phyloP scores from a whole-genome alignment of 805 yeast genomes.

The Zygoascus ofunaensis region DNA sequence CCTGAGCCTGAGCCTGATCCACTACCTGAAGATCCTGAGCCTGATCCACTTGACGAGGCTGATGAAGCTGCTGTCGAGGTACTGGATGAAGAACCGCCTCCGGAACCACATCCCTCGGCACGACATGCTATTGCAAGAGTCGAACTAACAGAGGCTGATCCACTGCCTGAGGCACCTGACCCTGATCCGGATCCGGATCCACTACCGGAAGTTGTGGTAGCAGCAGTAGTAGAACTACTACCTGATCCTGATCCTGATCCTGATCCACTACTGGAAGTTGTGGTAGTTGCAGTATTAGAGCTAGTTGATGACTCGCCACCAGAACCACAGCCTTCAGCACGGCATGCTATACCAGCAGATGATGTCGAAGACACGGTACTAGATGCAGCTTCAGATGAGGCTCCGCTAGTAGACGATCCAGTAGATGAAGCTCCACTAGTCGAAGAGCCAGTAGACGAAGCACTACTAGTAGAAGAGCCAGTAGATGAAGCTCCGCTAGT shows the following conservation, averaged over 20 bases:
- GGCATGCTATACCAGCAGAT: not conserved
- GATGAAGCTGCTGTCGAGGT: no score
- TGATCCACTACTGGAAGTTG: not conserved
- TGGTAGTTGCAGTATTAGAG: not conserved
- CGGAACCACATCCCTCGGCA: not conserved
- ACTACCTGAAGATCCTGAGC: no score
- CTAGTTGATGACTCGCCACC: not conserved
- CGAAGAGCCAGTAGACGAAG: not conserved
- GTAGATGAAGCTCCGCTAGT: not conserved
- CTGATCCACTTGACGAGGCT: not conserved
- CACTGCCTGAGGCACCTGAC: constrained; percentile 2
- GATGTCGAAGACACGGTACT: not conserved
- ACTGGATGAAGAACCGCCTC: not conserved
- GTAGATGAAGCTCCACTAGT: not conserved
- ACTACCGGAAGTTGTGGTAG: constrained; percentile 2
- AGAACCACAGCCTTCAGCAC: not conserved
- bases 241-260: constrained; percentile 2
- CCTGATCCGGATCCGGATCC: not conserved
- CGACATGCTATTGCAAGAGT: not conserved
- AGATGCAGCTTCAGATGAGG: not conserved
- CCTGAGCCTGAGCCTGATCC: constrained; percentile 1
- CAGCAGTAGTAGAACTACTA: constrained; percentile 5
- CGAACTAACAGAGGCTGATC: not conserved
- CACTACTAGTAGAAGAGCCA: constrained; percentile 3
- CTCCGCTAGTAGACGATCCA: not conserved